phyloP scores from a whole-genome alignment of 805 yeast species.

The Metschnikowia sp. region DNA sequence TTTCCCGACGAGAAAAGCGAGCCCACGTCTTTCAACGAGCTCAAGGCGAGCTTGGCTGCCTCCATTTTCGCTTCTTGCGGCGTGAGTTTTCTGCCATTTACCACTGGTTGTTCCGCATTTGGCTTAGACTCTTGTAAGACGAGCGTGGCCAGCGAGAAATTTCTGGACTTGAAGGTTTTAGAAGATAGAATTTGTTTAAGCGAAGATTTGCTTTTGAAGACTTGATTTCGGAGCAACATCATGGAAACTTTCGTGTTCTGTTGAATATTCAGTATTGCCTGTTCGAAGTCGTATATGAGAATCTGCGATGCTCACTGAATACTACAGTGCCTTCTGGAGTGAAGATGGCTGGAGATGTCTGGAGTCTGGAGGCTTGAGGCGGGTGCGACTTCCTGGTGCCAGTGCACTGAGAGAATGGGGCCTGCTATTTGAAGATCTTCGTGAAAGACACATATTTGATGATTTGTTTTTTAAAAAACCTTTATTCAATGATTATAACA shows the following conservation, averaged over 20 bases:
- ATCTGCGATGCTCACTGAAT: not conserved
- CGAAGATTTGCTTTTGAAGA: not conserved
- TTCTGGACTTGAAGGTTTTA: no score
- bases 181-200: no score
- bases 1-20: conserved; percentile 38
- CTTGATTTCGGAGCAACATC: not conserved
- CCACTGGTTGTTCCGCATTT: not conserved
- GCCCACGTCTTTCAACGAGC: conserved; percentile 40
- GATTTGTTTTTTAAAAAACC: no score
- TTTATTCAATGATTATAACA: no score
- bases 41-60: conserved; percentile 39
- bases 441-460: no score
- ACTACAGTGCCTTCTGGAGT: not conserved
- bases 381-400: no score
- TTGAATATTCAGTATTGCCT: not conserved
- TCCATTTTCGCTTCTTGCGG: conserved; percentile 23
- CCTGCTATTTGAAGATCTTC: no score
- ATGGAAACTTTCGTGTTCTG: not conserved
- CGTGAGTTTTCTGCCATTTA: conserved; percentile 12
- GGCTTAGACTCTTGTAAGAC: no score
- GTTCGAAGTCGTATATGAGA: not conserved
- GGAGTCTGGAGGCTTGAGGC: no score
- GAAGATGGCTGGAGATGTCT: no score
- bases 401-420: no score
- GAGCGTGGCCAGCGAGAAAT: no score